Evolutionary conservation across 805 yeast species (phyloP).

Genomic region (Jamesozyma rosinii): DNA sequence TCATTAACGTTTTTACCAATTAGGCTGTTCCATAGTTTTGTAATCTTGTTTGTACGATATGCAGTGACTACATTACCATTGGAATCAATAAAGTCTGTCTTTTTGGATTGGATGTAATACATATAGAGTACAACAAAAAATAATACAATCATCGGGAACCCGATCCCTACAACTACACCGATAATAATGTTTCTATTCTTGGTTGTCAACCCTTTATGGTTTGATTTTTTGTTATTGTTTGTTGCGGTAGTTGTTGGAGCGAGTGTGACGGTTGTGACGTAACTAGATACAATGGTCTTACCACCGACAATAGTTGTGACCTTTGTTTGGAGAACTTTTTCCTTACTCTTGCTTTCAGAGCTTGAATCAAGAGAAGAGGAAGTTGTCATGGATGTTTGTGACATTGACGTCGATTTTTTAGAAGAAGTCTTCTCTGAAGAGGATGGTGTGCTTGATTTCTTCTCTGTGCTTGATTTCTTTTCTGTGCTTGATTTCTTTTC

Average conservation of each 20-base stretch:
- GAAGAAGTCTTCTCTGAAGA: conserved; percentile 1
- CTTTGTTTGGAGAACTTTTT: conserved; percentile 5
- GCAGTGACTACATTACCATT: conserved; percentile 27
- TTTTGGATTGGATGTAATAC: conserved; percentile 20
- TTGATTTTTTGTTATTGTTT: conserved; percentile 11
- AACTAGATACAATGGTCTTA: conserved; percentile 26
- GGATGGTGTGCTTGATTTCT: not conserved
- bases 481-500: not conserved
- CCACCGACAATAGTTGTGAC: conserved; percentile 24
- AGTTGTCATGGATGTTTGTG: conserved; percentile 4
- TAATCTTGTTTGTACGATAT: conserved; percentile 17
- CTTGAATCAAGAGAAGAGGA: conserved; percentile 8
- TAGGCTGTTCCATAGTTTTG: conserved; percentile 15
- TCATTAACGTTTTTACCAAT: conserved; percentile 17
- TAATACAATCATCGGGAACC: conserved; percentile 42
- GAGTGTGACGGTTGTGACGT: conserved; percentile 24
- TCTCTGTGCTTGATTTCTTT: not conserved
- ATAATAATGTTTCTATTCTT: conserved; percentile 45
- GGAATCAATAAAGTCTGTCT: conserved; percentile 24
- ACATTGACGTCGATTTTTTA: conserved; percentile 4
- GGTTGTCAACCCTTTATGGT: conserved; percentile 35
- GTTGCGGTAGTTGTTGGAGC: conserved; percentile 20
- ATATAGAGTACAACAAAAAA: conserved; percentile 13
- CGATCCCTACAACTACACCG: conserved; percentile 63
- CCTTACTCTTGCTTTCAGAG: conserved; percentile 4